Evolutionary conservation across 371 early-diverging fungal genomes (phyloP).

Genomic region (Circinella minor): DNA sequence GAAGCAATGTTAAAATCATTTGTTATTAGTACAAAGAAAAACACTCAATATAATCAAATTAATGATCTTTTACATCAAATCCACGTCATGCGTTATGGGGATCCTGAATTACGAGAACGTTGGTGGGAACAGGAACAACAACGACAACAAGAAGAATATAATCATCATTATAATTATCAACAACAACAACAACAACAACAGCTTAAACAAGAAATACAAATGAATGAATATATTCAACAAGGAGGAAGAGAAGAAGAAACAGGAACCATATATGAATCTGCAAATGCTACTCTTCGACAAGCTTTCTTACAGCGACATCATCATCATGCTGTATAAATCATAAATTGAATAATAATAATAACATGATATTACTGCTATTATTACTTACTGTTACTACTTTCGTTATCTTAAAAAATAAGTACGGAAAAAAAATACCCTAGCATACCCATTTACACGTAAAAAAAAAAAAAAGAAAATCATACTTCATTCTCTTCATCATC

Average conservation of each 20-base stretch:
- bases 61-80: constrained; percentile 24
- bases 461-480: too few species aligned
- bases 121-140: constrained; percentile 24
- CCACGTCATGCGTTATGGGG: constrained; percentile 30
- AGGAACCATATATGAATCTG: constrained; percentile 10
- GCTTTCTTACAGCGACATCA: constrained; percentile 26
- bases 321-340: neutral
- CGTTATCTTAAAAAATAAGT: neutral
- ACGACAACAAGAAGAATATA: too few species aligned
- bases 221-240: neutral
- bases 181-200: neutral
- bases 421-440: too few species aligned
- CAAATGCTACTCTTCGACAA: constrained; percentile 22
- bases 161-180: too few species aligned
- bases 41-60: constrained; percentile 22
- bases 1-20: constrained; percentile 14
- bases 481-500: too few species aligned
- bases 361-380: too few species aligned
- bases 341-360: too few species aligned
- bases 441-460: too few species aligned
- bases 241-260: neutral
- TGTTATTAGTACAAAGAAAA: constrained; percentile 12
- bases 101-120: constrained; percentile 27
- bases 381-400: too few species aligned
- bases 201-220: neutral